Evolutionary conservation across 2,329 filamentous ascomycete species (phyloP).

Genomic region (Piedraia hortae): DNA sequence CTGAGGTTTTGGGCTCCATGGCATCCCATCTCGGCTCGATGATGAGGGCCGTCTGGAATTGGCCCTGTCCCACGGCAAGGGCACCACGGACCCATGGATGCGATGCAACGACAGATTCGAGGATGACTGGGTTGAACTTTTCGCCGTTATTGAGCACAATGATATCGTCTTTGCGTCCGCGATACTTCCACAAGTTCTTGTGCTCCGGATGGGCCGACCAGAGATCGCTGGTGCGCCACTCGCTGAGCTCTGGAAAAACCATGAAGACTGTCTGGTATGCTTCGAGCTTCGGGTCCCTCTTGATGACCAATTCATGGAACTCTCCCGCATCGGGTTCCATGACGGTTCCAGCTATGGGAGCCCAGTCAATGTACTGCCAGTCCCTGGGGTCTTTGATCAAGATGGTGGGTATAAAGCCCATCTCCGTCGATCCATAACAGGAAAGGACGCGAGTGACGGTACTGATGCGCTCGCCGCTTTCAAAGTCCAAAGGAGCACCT

Average conservation of each 20-base stretch:
- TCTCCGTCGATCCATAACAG: constrained; percentile 2
- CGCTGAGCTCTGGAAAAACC: constrained; percentile 10
- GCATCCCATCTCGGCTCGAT: constrained; percentile 6
- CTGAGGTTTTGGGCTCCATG: constrained; percentile 3
- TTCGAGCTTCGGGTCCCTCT: no score
- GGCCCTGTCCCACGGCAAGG: constrained; percentile 10
- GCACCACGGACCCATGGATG: constrained; percentile 9
- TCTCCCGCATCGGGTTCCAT: constrained; percentile 1
- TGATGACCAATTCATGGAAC: constrained; percentile 2
- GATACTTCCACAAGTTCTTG: constrained; percentile 6
- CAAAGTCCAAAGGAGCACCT: constrained; percentile 1
- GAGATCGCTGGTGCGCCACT: constrained; percentile 9
- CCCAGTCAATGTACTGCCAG: constrained; percentile 2
- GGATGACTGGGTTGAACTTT: constrained; percentile 7
- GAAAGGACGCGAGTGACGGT: neutral
- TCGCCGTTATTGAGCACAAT: constrained; percentile 10
- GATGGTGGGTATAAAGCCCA: constrained; percentile 1
- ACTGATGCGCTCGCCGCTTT: constrained; percentile 1
- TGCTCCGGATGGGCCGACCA: constrained; percentile 8
- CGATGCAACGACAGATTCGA: constrained; percentile 3
- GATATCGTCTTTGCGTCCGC: constrained; percentile 8
- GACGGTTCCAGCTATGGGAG: constrained; percentile 1
- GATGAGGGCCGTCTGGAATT: constrained; percentile 9
- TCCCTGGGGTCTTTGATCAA: constrained; percentile 1
- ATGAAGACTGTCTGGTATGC: no score